Base-by-base conservation (phyloP, 1,284 basidiomycete species). In the Pascua sp. region DNA sequence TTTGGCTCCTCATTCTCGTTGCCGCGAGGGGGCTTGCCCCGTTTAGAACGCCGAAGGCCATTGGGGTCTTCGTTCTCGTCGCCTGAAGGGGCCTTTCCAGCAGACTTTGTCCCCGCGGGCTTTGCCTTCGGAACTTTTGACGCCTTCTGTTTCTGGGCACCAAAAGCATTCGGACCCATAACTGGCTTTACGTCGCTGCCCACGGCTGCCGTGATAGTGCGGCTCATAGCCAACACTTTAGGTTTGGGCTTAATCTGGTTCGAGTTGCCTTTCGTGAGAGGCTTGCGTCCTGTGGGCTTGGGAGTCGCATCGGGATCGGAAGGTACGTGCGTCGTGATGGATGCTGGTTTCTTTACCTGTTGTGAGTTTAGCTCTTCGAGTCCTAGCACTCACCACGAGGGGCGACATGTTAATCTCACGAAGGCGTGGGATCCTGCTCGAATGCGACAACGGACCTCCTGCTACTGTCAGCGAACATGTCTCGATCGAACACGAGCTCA, bases 381-480 rank as follows among this genome's bases (percentile, higher is more conserved):
- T 24, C 4, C 3, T 12, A 5, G 8, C 11, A 10, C 42, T 18
- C 41, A 52, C 46, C 39, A 32, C 37, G 36, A 49, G 42, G 2
- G 55, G 55, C 8, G 50, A 52, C 12, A 57, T 17, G 42, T 57
- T 46, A 16, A 57, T 57, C 50, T 47, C 45, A 17, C 43, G 47
- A n/a, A 57, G 46, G 10, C 39, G 39, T 32, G 24, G 24, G 24
- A 32, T 32, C 24, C 24, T 32, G 24, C 24, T 32, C 24, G 24
- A 32, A 32, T 3, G 24, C 24, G 3, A 3, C 24, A 32, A 32
- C 24, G 7, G 24, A 32, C 24, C 24, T 32, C 24, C 24, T 32
- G 24, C 7, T 3, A 32, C 24, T 32, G 24, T 32, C 24, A 32
- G 24, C 24, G 3, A 32, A 32, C n/a, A n/a, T n/a, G n/a, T n/a